Conservation (phyloP, 768 basidiomycete genomes). For the Pisolithus microcarpus region DNA sequence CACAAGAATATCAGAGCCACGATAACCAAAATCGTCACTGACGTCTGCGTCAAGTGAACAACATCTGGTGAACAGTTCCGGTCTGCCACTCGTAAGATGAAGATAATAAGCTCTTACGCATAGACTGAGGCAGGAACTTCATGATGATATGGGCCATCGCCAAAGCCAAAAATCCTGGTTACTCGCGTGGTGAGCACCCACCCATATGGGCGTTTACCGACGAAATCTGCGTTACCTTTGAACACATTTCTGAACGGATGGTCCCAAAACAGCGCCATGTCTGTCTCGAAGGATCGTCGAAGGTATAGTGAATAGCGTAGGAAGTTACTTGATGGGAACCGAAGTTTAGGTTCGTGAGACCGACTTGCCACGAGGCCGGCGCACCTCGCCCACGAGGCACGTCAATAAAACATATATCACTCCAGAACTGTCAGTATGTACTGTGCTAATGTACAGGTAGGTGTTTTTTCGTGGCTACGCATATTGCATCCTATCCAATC, state of each 20-base stretch:
- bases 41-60: slow-evolving; percentile 65
- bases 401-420: neutral
- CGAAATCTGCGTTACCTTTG: slow-evolving; percentile 16
- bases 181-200: slow-evolving; percentile 11
- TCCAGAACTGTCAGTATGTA: too few species aligned
- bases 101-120: slow-evolving; percentile 22
- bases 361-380: slow-evolving; percentile 11
- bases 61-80: slow-evolving; percentile 37
- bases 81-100: slow-evolving; percentile 2
- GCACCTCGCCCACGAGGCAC: slow-evolving; percentile 7
- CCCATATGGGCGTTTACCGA: neutral
- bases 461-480: too few species aligned
- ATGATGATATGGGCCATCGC: slow-evolving; percentile 46
- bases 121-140: slow-evolving; percentile 34
- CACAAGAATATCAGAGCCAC: slow-evolving; percentile 60
- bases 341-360: neutral
- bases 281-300: slow-evolving; percentile 9
- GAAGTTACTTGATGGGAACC: slow-evolving; percentile 24
- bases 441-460: too few species aligned
- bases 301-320: slow-evolving; percentile 7
- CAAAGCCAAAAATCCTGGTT: slow-evolving; percentile 41
- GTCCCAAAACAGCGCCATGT: slow-evolving; percentile 26
- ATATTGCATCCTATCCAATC: too few species aligned
- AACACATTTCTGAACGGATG: slow-evolving; percentile 29
- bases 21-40: slow-evolving; percentile 62